These are phyloP conservation scores for Aspergillus versicolor DNA, from an alignment of 2,329 filamentous ascomycete genomes.

Conservation along the genomic window DNA sequence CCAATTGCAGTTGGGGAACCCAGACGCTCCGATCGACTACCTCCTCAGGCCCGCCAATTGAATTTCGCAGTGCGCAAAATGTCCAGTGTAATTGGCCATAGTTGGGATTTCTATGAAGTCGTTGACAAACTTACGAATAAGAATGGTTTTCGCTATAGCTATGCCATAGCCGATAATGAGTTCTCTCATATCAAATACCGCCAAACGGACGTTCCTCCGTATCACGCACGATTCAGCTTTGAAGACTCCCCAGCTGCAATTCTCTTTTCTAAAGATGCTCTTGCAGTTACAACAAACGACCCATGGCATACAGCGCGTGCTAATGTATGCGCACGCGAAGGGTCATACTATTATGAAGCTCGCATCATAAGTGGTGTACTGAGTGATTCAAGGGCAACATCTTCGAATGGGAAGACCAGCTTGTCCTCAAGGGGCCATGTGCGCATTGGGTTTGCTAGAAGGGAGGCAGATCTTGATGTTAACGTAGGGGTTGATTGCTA, in stretches of 20 bases:
- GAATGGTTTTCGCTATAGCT: conserved; percentile 79
- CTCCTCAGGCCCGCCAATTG: conserved; percentile 41
- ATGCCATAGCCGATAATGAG: conserved; percentile 83
- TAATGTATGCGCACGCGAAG: conserved; percentile 87
- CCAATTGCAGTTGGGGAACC: conserved; percentile 43
- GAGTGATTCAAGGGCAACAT: conserved; percentile 22
- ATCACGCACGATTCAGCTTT: conserved; percentile 81
- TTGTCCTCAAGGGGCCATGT: conserved; percentile 43
- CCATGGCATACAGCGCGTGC: conserved; percentile 88
- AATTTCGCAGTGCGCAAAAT: conserved; percentile 36
- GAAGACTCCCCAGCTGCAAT: conserved; percentile 87
- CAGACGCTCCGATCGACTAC: conserved; percentile 36
- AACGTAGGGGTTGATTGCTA: conserved; percentile 87
- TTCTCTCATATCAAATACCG: conserved; percentile 91
- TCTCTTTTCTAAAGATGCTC: conserved; percentile 73
- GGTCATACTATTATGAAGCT: conserved; percentile 91
- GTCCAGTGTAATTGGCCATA: conserved; percentile 35
- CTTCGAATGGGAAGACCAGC: conserved; percentile 22
- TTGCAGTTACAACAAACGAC: conserved; percentile 82
- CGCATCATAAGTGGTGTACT: conserved; percentile 72
- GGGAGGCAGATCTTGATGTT: conserved; percentile 48
- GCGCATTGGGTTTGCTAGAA: conserved; percentile 49
- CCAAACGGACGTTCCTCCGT: conserved; percentile 81
- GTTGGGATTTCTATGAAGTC: conserved; percentile 45
- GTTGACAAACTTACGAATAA: conserved; percentile 60